These are phyloP conservation scores for Rhodotorula graminis DNA, from an alignment of 768 basidiomycete genomes.

Conservation along the genomic window DNA sequence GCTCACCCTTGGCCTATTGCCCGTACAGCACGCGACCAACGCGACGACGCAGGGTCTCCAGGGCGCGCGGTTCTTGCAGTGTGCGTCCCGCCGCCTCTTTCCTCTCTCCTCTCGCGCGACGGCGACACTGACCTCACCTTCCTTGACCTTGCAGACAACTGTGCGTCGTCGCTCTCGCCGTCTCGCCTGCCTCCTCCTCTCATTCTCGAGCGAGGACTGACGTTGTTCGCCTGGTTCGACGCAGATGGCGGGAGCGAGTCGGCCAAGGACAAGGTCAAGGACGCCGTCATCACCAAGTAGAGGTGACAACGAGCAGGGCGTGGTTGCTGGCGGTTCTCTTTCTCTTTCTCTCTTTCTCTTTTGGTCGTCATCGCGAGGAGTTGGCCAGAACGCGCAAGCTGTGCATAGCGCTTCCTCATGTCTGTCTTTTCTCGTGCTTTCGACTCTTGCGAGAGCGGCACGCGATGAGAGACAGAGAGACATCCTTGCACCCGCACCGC, in stretches of 20 bases:
- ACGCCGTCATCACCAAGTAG: constrained; percentile 10
- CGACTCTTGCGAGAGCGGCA: no score
- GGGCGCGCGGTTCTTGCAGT: constrained; percentile 62
- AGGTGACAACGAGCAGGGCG: background rate
- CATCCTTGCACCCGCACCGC: no score
- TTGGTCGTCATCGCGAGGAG: no score
- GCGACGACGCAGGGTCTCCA: constrained; percentile 78
- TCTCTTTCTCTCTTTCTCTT: background rate
- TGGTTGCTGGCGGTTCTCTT: background rate
- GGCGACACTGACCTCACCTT: background rate
- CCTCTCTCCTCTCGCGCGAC: background rate
- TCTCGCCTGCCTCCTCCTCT: no score
- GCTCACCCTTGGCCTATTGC: background rate
- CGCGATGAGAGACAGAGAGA: no score
- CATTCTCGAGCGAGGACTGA: background rate
- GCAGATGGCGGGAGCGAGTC: constrained; percentile 16
- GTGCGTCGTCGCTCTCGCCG: background rate
- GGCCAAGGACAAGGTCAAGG: constrained; percentile 26
- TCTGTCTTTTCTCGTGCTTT: no score
- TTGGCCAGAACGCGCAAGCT: background rate
- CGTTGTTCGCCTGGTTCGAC: background rate
- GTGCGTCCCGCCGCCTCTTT: constrained; percentile 3
- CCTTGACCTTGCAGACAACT: constrained; percentile 26
- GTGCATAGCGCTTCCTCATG: no score
- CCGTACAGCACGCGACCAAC: constrained; percentile 68